phyloP scores from a whole-genome alignment of 1,284 basidiomycete genomes.

The Cryptococcus neoformans region DNA sequence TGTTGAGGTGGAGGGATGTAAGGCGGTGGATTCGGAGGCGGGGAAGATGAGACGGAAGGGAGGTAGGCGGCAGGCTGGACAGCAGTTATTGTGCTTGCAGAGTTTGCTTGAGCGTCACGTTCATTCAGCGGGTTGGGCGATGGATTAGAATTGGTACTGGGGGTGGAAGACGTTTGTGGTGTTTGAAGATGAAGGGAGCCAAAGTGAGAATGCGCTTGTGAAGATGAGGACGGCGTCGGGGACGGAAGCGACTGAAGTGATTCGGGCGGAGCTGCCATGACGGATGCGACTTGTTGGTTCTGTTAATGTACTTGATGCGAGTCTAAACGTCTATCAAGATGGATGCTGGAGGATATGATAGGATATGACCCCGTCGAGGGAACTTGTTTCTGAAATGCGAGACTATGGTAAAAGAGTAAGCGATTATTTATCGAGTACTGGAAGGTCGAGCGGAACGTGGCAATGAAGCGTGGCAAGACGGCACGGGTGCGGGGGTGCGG shows the following conservation, averaged over 20 bases:
- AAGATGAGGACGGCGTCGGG: conserved; percentile 23
- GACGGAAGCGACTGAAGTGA: conserved; percentile 36
- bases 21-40: conserved; percentile 38
- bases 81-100: conserved; percentile 10
- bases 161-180: conserved; percentile 19
- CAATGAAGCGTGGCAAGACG: neutral
- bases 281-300: neutral
- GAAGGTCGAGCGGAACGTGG: neutral
- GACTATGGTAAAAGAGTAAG: neutral
- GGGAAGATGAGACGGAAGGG: conserved; percentile 18
- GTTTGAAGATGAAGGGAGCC: conserved; percentile 25
- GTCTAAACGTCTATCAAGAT: neutral
- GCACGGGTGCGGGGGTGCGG: neutral
- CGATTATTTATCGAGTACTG: neutral
- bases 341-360: neutral
- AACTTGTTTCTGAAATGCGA: neutral
- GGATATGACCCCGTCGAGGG: neutral
- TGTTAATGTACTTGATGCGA: neutral
- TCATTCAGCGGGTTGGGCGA: conserved; percentile 1
- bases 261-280: conserved; percentile 36
- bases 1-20: conserved; percentile 46
- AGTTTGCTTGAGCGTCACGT: conserved; percentile 3
- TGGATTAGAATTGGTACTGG: conserved; percentile 13
- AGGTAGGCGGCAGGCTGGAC: neutral
- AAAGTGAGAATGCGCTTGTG: conserved; percentile 11